A percentile compares a stretch with the other conserved stretches of the same genome.
Evolutionary conservation across 75 land plant species (phyloP).

Genomic region (Sequoia sempervirens): DNA sequence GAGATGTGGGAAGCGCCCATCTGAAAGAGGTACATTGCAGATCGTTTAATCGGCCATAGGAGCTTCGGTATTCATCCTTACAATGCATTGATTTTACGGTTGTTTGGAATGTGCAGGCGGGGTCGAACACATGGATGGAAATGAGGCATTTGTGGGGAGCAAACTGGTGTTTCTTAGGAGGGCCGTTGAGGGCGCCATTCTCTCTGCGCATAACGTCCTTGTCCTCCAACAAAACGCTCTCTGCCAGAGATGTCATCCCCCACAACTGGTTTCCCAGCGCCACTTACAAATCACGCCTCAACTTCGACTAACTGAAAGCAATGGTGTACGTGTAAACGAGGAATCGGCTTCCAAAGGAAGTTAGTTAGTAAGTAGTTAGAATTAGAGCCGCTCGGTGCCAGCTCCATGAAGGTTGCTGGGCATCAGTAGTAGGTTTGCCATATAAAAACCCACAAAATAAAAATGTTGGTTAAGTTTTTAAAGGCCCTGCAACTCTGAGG

Average conservation of each 20-base stretch:
- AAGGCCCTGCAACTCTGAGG: no score
- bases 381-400: no score
- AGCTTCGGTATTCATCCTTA: no score
- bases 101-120: conserved; percentile 28
- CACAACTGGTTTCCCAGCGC: conserved; percentile 64
- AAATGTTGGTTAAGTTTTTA: no score
- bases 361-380: no score
- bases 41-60: background rate
- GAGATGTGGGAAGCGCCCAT: conserved; percentile 14
- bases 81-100: background rate
- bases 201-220: conserved; percentile 64
- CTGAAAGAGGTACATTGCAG: conserved; percentile 35
- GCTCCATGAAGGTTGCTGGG: no score
- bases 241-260: conserved; percentile 69
- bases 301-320: conserved; percentile 21
- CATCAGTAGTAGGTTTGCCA: no score
- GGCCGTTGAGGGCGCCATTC: conserved; percentile 67
- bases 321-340: no score
- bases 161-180: conserved; percentile 64
- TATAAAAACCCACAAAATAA: no score
- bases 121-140: conserved; percentile 43
- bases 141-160: conserved; percentile 86
- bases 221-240: conserved; percentile 37
- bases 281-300: conserved; percentile 66
- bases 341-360: no score